These are phyloP conservation scores for Beta vulgaris DNA, from an alignment of 148 eudicot genomes.

Conservation along the genomic window DNA sequence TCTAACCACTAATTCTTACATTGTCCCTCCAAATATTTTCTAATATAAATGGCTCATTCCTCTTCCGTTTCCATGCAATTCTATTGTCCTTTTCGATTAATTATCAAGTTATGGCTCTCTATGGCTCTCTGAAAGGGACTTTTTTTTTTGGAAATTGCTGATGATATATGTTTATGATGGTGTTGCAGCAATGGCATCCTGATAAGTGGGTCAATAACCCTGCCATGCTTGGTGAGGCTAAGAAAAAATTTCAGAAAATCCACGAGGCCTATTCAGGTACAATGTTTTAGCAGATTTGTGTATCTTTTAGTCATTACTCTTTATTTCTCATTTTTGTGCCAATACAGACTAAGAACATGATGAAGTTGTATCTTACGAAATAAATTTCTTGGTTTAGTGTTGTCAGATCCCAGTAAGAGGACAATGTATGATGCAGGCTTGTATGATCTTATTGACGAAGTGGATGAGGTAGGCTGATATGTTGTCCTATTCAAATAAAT, in stretches of 20 bases:
- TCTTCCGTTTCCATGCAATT: too few relatives aligned
- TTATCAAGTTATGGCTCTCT: background rate
- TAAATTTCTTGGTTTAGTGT: constrained; percentile 45
- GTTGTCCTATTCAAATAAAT: background rate
- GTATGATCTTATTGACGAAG: constrained; percentile 60
- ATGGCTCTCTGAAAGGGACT: background rate
- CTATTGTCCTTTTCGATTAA: background rate
- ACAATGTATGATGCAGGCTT: constrained; percentile 68
- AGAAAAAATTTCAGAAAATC: constrained; percentile 75
- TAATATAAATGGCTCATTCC: too few relatives aligned
- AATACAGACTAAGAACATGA: background rate
- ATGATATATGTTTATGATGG: background rate
- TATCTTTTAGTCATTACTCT: background rate
- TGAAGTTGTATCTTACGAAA: background rate
- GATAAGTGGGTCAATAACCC: constrained; percentile 69
- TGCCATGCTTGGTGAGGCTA: constrained; percentile 53
- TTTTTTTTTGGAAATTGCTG: background rate
- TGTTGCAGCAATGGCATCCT: constrained; percentile 88
- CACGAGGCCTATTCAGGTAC: constrained; percentile 92
- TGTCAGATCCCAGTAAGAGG: constrained; percentile 67
- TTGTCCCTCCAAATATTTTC: too few relatives aligned
- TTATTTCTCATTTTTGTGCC: background rate
- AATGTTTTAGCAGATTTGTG: background rate
- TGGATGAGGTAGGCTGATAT: constrained; percentile 46
- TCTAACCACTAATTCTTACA: too few relatives aligned